Base-by-base conservation (phyloP, 371 early-diverging fungal genomes). In the Syncephalastrum racemosum region DNA sequence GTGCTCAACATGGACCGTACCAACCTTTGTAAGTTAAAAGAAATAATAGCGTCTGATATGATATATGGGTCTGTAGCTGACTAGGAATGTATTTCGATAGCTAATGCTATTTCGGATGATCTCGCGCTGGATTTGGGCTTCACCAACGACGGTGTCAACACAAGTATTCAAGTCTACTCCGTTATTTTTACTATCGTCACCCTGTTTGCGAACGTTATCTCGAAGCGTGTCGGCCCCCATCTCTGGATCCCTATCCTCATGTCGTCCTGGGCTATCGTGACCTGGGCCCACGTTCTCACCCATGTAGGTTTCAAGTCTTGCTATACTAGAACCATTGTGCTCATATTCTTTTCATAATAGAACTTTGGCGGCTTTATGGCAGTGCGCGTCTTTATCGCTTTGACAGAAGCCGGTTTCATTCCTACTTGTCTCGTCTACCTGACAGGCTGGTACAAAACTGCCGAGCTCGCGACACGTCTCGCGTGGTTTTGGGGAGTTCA, bases 401-500 rank as follows among this genome's bases (percentile, higher is more conserved):
- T 71, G 6, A 72, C 68, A 45, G 67, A 71, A 64, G 87, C 80
- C 23, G 87, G 87, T 1, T 59, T 59, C 36, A 84, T 87, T 53
- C 85, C 87, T 1, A 75, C 81, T 0, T 77, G 80, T 36, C 57
- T 84, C 15, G 66, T 74, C 36, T 85, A 87, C 54, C 67, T 87
- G 8, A 80, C 82, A 0, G 64, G 71, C 0, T 84, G 75, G 68
- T 87, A 87, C 74, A 87, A 81, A 54, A 71, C 75, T 3, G 63
- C 55, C 1, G 87, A 85, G 50, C 65, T 87, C 54, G 85, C 81
- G 3, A 68, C 81, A 7, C 68, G 87, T 7, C 67, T 86, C 2
- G 76, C 66, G 46, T 81, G 70, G 61, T 84, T 87, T 53, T 87
- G 87, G 87, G 79, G 77, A 15, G 66, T 80, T 22, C 75, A 83